Conservation (phyloP, 202 grass and related monocot species). For the Eragrostis tef region DNA sequence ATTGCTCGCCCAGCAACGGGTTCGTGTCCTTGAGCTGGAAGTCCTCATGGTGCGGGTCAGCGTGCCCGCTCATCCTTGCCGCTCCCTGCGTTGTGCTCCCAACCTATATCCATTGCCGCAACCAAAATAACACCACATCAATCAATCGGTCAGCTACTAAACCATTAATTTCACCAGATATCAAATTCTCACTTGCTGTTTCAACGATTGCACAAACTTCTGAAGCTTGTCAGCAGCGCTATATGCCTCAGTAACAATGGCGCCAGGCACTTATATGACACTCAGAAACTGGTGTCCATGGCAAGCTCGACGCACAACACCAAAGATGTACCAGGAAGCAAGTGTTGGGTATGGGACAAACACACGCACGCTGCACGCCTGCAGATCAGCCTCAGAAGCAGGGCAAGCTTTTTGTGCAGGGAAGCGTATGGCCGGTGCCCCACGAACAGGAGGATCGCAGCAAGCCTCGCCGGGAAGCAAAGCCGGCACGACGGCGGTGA, state of each 20-base stretch:
- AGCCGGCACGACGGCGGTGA: conserved; percentile 52
- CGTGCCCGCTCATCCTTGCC: conserved; percentile 37
- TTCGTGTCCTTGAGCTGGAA: conserved; percentile 91
- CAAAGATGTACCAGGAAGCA: neutral
- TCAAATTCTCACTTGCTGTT: conserved; percentile 37
- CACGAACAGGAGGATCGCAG: conserved; percentile 23
- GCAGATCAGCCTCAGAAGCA: neutral
- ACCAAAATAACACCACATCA: neutral
- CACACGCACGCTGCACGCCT: neutral
- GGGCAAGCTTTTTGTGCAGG: conserved; percentile 34
- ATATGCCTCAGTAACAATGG: conserved; percentile 7
- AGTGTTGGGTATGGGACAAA: neutral
- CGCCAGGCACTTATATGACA: conserved; percentile 12
- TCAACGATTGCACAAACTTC: neutral
- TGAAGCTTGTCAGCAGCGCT: neutral
- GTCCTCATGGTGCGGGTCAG: conserved; percentile 71
- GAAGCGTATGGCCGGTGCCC: no score
- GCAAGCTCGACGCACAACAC: neutral
- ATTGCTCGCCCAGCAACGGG: conserved; percentile 80
- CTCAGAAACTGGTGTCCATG: neutral
- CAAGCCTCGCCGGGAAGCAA: conserved; percentile 55
- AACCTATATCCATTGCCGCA: conserved; percentile 23
- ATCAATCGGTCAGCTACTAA: no score
- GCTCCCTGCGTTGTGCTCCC: neutral
- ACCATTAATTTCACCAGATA: neutral